These are phyloP conservation scores for Cryphonectria radicalis DNA, from an alignment of 2,329 filamentous ascomycete species.

Conservation along the genomic window DNA sequence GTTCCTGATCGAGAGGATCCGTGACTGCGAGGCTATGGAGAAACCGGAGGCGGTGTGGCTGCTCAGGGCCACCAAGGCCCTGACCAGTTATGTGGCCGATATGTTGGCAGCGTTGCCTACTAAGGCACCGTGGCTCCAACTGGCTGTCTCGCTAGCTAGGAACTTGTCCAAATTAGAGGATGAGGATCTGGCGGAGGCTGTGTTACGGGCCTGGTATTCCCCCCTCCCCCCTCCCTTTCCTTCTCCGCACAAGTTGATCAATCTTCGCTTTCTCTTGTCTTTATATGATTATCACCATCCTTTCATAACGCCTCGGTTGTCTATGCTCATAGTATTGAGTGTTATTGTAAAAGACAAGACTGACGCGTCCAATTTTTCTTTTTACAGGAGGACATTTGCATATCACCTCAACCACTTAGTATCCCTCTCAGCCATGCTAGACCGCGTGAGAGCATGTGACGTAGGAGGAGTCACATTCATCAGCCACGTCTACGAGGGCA, in stretches of 20 bases:
- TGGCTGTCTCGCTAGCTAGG: neutral
- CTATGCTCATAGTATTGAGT: too few relatives aligned
- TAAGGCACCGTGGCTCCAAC: neutral
- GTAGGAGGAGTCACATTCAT: neutral
- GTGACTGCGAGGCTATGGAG: neutral
- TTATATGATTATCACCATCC: neutral
- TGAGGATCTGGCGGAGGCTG: neutral
- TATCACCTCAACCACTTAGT: neutral
- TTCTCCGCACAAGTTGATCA: neutral
- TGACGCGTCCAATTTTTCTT: neutral
- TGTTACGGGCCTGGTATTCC: neutral
- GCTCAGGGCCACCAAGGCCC: neutral
- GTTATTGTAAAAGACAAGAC: neutral
- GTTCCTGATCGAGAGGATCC: neutral
- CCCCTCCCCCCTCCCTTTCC: too few relatives aligned
- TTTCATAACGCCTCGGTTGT: too few relatives aligned
- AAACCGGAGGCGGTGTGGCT: neutral
- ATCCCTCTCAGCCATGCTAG: neutral
- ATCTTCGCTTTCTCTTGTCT: neutral
- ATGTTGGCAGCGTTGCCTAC: neutral
- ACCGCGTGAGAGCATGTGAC: neutral
- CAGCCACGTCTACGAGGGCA: neutral
- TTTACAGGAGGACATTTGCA: neutral
- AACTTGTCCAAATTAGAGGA: neutral
- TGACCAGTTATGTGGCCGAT: neutral